phyloP scores from a whole-genome alignment of 495 filamentous ascomycete species.

The Amphirosellinia nigrospora region DNA sequence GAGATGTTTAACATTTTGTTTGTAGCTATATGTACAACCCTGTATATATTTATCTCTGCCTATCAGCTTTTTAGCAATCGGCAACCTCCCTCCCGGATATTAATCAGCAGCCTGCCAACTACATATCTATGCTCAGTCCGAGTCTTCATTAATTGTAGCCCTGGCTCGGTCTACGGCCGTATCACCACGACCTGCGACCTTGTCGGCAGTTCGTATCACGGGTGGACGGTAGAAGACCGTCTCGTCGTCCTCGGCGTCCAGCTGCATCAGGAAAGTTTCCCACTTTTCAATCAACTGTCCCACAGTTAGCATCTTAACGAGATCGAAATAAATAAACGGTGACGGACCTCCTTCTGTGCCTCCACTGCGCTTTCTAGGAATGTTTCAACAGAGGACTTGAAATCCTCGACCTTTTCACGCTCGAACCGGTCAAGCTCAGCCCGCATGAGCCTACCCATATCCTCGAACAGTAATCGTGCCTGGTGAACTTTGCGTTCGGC shows the following conservation, averaged over 20 bases:
- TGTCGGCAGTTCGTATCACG: conserved; percentile 48
- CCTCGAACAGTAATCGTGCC: conserved; percentile 87
- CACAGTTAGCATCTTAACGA: conserved; percentile 30
- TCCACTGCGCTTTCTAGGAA: conserved; percentile 96
- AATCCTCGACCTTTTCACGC: conserved; percentile 97
- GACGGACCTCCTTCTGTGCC: conserved; percentile 93
- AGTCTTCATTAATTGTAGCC: conserved; percentile 59
- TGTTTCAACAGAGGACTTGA: conserved; percentile 97
- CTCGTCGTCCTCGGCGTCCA: conserved; percentile 91
- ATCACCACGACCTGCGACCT: conserved; percentile 47
- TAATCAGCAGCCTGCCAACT: conserved; percentile 17
- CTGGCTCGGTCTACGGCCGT: conserved; percentile 57
- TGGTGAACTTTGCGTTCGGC: conserved; percentile 94
- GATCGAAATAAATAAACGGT: background rate
- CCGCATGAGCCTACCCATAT: conserved; percentile 95
- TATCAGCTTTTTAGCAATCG: conserved; percentile 8
- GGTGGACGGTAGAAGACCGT: conserved; percentile 75
- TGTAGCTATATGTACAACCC: conserved; percentile 39
- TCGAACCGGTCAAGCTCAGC: conserved; percentile 92
- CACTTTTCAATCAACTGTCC: conserved; percentile 92
- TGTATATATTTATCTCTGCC: conserved; percentile 17
- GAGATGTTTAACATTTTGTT: conserved; percentile 17
- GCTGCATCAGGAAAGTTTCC: conserved; percentile 96
- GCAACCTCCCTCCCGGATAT: conserved; percentile 27
- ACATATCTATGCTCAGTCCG: conserved; percentile 45